Conservation (phyloP, 1,284 basidiomycete genomes). For the Ganoderma resinaceum region DNA sequence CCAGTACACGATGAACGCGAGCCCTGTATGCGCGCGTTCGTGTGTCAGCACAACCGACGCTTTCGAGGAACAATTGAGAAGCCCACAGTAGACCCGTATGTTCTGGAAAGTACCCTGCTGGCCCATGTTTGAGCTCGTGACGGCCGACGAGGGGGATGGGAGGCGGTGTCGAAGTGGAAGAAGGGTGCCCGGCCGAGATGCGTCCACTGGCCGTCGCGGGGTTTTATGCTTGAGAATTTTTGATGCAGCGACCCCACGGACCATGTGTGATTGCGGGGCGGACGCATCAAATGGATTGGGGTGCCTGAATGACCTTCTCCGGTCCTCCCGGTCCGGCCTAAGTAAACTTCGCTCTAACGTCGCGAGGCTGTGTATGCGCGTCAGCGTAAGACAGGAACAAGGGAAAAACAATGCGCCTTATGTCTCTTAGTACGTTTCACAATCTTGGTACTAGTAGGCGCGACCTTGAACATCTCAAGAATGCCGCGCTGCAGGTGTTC, state of each 20-base stretch:
- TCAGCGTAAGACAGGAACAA: neutral
- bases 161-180: neutral
- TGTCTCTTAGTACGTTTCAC: neutral
- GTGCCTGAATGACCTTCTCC: neutral
- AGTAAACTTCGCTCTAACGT: neutral
- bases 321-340: neutral
- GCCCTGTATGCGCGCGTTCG: slow-evolving; percentile 47
- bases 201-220: neutral
- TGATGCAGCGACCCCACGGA: neutral
- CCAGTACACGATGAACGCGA: slow-evolving; percentile 78
- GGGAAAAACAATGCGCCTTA: neutral
- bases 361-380: neutral
- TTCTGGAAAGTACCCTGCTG: slow-evolving; percentile 49
- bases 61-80: slow-evolving; percentile 8
- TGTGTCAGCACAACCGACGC: neutral
- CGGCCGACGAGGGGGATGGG: neutral
- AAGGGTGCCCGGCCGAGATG: neutral
- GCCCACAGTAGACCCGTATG: slow-evolving; percentile 66
- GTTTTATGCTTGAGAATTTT: neutral
- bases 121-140: neutral
- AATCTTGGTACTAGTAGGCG: neutral
- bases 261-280: neutral
- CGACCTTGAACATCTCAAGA: neutral
- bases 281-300: neutral
- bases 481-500: neutral